These are phyloP conservation scores for Annulohypoxylon truncatum DNA, from an alignment of 2,329 filamentous ascomycete genomes.

Conservation along the genomic window DNA sequence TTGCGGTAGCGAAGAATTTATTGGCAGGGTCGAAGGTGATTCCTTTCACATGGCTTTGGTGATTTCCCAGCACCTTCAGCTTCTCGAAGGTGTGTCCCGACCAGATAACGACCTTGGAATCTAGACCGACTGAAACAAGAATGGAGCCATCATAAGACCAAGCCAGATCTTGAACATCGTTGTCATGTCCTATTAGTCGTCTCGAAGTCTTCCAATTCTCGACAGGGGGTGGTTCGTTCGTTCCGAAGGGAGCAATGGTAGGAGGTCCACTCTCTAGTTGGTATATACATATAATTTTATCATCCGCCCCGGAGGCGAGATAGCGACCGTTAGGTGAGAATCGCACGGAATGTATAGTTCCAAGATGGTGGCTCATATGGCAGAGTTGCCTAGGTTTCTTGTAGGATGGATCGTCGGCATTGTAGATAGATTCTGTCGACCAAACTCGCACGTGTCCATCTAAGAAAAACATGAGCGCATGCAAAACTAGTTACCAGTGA, in stretches of 20 bases:
- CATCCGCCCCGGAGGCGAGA: constrained; percentile 95
- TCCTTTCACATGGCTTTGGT: constrained; percentile 98
- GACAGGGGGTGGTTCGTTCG: constrained; percentile 89
- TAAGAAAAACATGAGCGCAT: constrained; percentile 49
- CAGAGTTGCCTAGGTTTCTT: constrained; percentile 90
- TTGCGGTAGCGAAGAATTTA: constrained; percentile 98
- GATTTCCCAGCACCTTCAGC: constrained; percentile 90
- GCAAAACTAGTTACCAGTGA: neutral
- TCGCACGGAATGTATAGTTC: constrained; percentile 95
- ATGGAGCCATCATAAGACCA: constrained; percentile 98
- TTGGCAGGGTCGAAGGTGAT: constrained; percentile 99
- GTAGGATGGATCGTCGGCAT: constrained; percentile 77
- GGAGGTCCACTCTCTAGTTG: constrained; percentile 86
- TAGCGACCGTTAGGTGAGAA: constrained; percentile 97
- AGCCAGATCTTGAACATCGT: constrained; percentile 96
- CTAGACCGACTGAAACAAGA: constrained; percentile 92
- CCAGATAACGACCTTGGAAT: constrained; percentile 99
- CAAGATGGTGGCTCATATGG: constrained; percentile 97
- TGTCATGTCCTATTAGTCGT: constrained; percentile 94
- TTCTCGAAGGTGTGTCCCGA: constrained; percentile 98
- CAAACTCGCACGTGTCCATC: constrained; percentile 98
- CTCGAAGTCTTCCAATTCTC: constrained; percentile 99
- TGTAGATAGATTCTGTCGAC: constrained; percentile 94
- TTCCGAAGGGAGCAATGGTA: constrained; percentile 77
- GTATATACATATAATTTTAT: constrained; percentile 99